Evolutionary conservation across 805 yeast species (phyloP), one percentile per base, ranked within the genome.

Genomic region (Candida ipomoeae): DNA sequence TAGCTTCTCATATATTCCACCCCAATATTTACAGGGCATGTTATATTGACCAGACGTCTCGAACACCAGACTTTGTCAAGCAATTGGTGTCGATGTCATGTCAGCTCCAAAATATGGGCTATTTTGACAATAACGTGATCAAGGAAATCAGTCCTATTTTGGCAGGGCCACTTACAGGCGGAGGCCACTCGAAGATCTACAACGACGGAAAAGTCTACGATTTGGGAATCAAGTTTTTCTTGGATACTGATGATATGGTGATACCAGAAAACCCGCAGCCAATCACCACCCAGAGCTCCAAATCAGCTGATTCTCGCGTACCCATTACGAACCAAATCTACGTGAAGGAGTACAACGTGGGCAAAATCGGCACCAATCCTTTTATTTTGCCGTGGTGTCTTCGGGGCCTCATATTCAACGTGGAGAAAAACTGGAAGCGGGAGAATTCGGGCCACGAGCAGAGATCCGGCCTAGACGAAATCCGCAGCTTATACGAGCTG

Each of bases 141-240:
- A 84, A 84, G 54, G 97, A 94, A 63, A 77, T 92, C 40, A 88
- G 96, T 49, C 51, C 58, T 3, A 40, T 51, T 36, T 49, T 43
- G 54, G 94, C 95, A 0, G 99, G 99, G 0, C 87, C 96, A 1
- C 71, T 94, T 48, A 92, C 97, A 0, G 97, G 97, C 2, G 91
- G 94, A 6, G 99, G 99, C 0, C 99, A 92, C 65, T 90, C 97
- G 0, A 85, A 80, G 55, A 83, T 94, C 26, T 92, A 92, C 66
- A 86, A 87, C 59, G 96, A 89, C 56, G 81, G 84, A 3, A 80
- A 83, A 49, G 98, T 94, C 0, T 92, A 92, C 63, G 88, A 84
- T 56, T 63, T 88, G 53, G 97, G 94, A 0, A 61, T 91, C 39
- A 78, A 83, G 52, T 85, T 87, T 62, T 80, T 88, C 1, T 67